Percentiles rank a stretch among this genome's conserved stretches.
Evolutionary conservation across 169 alveolate genomes (phyloP).

Genomic region (Theileria sp.): DNA sequence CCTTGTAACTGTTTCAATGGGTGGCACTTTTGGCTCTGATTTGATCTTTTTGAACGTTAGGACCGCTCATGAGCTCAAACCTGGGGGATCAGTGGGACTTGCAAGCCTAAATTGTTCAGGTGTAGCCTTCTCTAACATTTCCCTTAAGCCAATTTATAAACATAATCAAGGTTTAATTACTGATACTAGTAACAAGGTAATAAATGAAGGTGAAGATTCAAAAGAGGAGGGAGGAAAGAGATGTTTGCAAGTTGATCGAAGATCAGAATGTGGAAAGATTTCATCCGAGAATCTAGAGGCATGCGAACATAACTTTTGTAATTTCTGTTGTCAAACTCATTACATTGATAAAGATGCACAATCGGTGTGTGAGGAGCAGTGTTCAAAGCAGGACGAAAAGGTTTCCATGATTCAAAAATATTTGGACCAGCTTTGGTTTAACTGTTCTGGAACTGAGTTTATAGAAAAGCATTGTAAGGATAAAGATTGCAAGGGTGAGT

Average conservation of each 20-base stretch:
- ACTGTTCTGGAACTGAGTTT: slow-evolving; percentile 33
- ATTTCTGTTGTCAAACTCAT: slow-evolving; percentile 47
- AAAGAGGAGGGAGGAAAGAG: slow-evolving; percentile 15
- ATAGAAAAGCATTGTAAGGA: slow-evolving; percentile 15
- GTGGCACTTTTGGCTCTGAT: slow-evolving; percentile 54
- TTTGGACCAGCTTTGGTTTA: slow-evolving; percentile 49
- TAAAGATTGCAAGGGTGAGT: neutral
- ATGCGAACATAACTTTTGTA: slow-evolving; percentile 59
- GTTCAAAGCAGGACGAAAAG: slow-evolving; percentile 32
- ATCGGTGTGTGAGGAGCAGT: slow-evolving; percentile 40
- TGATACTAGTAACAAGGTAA: neutral
- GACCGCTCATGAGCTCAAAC: slow-evolving; percentile 49
- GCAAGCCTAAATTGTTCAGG: slow-evolving; percentile 77
- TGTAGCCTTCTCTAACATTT: slow-evolving; percentile 76
- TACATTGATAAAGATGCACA: slow-evolving; percentile 45
- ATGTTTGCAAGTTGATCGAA: slow-evolving; percentile 45
- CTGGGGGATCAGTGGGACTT: slow-evolving; percentile 77
- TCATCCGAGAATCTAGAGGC: slow-evolving; percentile 37
- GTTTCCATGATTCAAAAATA: slow-evolving; percentile 49
- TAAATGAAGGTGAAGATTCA: neutral
- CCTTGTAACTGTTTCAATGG: slow-evolving; percentile 70
- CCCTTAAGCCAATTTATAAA: slow-evolving; percentile 66
- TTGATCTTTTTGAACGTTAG: slow-evolving; percentile 72
- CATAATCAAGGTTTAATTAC: slow-evolving; percentile 29
- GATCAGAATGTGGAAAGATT: slow-evolving; percentile 48